Conservation (phyloP, 73 alveolate genomes). For the Strombidium stylifer region DNA sequence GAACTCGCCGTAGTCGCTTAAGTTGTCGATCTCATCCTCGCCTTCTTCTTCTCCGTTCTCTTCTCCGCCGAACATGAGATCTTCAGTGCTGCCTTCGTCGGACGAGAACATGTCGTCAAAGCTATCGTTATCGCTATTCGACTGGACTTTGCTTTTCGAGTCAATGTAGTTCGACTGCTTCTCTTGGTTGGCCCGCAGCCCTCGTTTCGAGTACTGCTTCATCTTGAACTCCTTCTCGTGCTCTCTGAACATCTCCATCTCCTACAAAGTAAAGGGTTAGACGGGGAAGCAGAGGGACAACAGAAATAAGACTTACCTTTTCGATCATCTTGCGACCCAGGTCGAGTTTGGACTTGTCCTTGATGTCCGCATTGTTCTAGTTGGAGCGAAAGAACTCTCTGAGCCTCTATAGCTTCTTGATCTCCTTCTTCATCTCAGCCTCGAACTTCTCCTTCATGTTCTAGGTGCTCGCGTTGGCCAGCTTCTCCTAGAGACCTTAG, state of each 20-base stretch:
- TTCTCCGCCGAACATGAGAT: too few relatives aligned
- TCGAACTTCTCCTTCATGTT: conserved; percentile 51
- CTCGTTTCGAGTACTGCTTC: conserved; percentile 53
- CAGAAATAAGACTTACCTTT: conserved; percentile 25
- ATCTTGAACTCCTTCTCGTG: conserved; percentile 55
- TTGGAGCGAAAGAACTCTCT: conserved; percentile 35
- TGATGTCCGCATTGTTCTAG: conserved; percentile 41
- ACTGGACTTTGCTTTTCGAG: too few relatives aligned
- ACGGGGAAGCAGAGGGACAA: too few relatives aligned
- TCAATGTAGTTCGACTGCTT: too few relatives aligned
- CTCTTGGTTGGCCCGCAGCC: conserved; percentile 22
- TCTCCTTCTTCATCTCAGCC: conserved; percentile 62
- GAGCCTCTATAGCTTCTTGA: conserved; percentile 57
- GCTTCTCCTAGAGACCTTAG: conserved; percentile 19
- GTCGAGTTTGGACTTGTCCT: conserved; percentile 19
- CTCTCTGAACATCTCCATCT: conserved; percentile 56
- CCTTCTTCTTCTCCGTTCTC: neutral
- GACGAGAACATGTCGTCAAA: neutral
- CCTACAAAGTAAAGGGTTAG: too few relatives aligned
- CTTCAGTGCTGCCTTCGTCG: neutral
- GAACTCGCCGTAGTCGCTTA: conserved; percentile 11
- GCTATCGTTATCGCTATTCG: neutral
- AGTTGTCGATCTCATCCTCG: neutral
- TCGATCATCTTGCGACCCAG: conserved; percentile 55
- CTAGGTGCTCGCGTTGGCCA: conserved; percentile 26